phyloP scores from a whole-genome alignment of 2,329 filamentous ascomycete genomes.

The Fusarium austroafricanum region DNA sequence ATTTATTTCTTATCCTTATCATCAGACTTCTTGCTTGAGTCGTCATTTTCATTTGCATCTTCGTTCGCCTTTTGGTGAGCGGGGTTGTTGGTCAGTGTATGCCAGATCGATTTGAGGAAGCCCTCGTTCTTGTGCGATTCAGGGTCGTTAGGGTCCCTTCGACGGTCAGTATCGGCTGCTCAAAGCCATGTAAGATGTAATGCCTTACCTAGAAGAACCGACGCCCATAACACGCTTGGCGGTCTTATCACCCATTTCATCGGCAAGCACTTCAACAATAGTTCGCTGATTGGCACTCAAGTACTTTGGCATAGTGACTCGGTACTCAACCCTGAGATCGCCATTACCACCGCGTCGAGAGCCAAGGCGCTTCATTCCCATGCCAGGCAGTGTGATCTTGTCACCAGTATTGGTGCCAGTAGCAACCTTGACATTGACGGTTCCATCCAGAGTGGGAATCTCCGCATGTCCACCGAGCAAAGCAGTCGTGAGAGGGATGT shows the following conservation, averaged over 20 bases:
- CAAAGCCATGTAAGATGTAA: background rate
- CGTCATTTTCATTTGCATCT: conserved; percentile 36
- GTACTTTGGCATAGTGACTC: conserved; percentile 94
- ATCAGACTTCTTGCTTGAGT: conserved; percentile 42
- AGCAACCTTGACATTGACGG: conserved; percentile 89
- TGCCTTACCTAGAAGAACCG: conserved; percentile 50
- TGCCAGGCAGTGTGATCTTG: conserved; percentile 85
- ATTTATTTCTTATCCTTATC: conserved; percentile 51
- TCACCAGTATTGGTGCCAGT: conserved; percentile 95
- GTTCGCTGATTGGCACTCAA: conserved; percentile 91
- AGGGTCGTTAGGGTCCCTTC: conserved; percentile 45
- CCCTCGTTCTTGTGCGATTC: conserved; percentile 82
- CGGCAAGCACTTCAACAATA: conserved; percentile 93
- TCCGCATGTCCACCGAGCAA: conserved; percentile 89
- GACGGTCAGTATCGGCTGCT: conserved; percentile 14
- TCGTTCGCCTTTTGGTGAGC: conserved; percentile 58
- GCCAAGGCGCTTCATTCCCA: conserved; percentile 91
- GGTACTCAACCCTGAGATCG: conserved; percentile 94
- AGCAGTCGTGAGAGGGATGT: conserved; percentile 91
- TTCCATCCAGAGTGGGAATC: conserved; percentile 89
- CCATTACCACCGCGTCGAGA: conserved; percentile 75
- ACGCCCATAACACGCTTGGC: conserved; percentile 95
- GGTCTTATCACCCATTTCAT: conserved; percentile 93
- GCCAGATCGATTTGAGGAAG: conserved; percentile 93
- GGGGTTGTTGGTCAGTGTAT: conserved; percentile 84